Conservation (phyloP, 495 filamentous ascomycete species). For the Neurospora africana region DNA sequence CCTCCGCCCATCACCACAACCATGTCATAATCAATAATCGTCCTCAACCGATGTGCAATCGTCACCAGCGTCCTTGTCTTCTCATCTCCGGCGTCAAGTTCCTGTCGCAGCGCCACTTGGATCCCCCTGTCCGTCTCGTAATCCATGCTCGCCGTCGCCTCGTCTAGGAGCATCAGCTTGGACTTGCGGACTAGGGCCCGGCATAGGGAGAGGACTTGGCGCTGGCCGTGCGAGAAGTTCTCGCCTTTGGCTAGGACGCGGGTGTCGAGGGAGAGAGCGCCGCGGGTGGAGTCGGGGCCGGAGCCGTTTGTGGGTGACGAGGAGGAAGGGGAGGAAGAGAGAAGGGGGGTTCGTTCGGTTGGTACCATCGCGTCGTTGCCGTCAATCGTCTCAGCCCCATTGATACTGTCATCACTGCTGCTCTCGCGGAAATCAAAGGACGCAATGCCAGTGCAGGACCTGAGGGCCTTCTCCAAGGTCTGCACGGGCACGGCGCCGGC, state of each 20-base stretch:
- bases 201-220: conserved; percentile 48
- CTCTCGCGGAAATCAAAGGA: conserved; percentile 32
- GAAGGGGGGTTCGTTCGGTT: conserved; percentile 15
- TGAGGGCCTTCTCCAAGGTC: conserved; percentile 31
- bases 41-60: conserved; percentile 40
- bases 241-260: conserved; percentile 40
- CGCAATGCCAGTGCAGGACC: conserved; percentile 33
- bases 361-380: conserved; percentile 12
- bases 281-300: background rate
- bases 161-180: conserved; percentile 46
- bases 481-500: conserved; percentile 32
- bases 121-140: conserved; percentile 44
- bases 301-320: conserved; percentile 1
- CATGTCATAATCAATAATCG: conserved; percentile 40
- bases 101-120: conserved; percentile 34
- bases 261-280: conserved; percentile 22
- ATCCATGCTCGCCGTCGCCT: conserved; percentile 49
- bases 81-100: conserved; percentile 23
- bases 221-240: conserved; percentile 47
- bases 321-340: background rate
- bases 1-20: conserved; percentile 40
- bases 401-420: conserved; percentile 6
- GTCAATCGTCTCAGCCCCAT: background rate
- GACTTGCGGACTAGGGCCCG: conserved; percentile 43
- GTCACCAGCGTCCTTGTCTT: conserved; percentile 39